phyloP scores from a whole-genome alignment of 83 land plant species.

The Isoetes engelmannii region DNA sequence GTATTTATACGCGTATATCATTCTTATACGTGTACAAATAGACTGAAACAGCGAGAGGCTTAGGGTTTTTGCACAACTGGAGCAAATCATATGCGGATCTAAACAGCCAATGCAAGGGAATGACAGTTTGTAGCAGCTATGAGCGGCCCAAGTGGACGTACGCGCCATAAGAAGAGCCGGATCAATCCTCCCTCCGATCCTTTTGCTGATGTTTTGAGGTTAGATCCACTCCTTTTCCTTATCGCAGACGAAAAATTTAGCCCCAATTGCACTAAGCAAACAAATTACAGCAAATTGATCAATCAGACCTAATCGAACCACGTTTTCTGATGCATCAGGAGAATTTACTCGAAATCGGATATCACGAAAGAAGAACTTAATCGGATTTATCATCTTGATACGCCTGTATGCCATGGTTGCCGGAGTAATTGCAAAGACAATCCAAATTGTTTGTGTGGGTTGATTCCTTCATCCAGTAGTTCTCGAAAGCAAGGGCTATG shows the following conservation, averaged over 20 bases:
- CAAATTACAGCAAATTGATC: constrained; percentile 3
- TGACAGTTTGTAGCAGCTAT: constrained; percentile 6
- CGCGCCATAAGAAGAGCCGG: constrained; percentile 38
- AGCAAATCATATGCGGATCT: too few species aligned
- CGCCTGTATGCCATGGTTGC: constrained; percentile 80
- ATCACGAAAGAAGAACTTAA: constrained; percentile 48
- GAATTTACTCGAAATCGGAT: constrained; percentile 48
- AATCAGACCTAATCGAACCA: neutral
- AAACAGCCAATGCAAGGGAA: too few species aligned
- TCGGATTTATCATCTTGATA: constrained; percentile 58
- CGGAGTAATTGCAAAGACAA: constrained; percentile 72
- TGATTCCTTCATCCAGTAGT: constrained; percentile 71
- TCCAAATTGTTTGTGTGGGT: constrained; percentile 88
- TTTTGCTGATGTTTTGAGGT: constrained; percentile 42
- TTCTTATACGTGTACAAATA: too few species aligned
- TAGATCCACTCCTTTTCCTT: neutral
- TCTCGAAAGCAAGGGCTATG: constrained; percentile 76
- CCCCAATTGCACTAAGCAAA: neutral
- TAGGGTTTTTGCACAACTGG: too few species aligned
- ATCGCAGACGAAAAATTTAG: neutral
- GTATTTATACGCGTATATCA: too few species aligned
- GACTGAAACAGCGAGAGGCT: too few species aligned
- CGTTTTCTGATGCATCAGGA: constrained; percentile 33
- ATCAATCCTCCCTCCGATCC: constrained; percentile 19
- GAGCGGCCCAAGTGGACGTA: constrained; percentile 45